Evolutionary conservation across 1,284 basidiomycete species (phyloP).

Genomic region (Moesziomyces antarcticus): DNA sequence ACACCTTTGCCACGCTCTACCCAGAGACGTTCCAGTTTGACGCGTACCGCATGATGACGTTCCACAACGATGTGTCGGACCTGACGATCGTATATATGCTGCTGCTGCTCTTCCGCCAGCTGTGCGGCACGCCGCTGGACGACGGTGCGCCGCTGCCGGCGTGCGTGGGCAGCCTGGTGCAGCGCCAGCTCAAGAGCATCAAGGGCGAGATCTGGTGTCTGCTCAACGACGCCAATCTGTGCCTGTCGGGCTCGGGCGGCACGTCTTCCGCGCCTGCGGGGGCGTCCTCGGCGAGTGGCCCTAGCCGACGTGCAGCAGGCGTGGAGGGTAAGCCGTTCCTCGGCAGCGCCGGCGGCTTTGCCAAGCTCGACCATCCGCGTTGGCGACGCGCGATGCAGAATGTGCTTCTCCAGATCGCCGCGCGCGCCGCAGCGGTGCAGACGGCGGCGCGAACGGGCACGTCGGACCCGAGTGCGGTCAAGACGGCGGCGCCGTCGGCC

Average conservation of each 20-base stretch:
- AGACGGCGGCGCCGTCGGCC: slow-evolving; percentile 34
- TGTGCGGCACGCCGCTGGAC: slow-evolving; percentile 71
- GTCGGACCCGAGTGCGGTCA: slow-evolving; percentile 14
- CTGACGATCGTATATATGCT: slow-evolving; percentile 82
- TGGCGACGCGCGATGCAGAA: slow-evolving; percentile 73
- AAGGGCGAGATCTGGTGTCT: slow-evolving; percentile 83
- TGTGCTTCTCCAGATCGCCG: slow-evolving; percentile 76
- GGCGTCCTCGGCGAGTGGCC: slow-evolving; percentile 1
- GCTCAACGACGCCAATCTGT: slow-evolving; percentile 72
- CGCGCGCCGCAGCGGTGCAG: slow-evolving; percentile 70
- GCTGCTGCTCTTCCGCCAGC: slow-evolving; percentile 80
- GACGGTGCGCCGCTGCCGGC: slow-evolving; percentile 68
- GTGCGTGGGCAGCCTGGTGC: slow-evolving; percentile 32
- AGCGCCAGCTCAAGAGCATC: slow-evolving; percentile 44
- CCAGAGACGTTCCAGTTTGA: slow-evolving; percentile 85
- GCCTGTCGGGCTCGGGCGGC: slow-evolving; percentile 26
- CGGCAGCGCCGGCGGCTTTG: slow-evolving; percentile 46
- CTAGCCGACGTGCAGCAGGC: slow-evolving; percentile 6
- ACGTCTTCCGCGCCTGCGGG: slow-evolving; percentile 7
- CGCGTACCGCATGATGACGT: slow-evolving; percentile 76
- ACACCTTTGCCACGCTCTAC: slow-evolving; percentile 47
- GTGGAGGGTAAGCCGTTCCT: slow-evolving; percentile 25
- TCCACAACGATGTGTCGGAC: slow-evolving; percentile 80
- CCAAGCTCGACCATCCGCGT: slow-evolving; percentile 70
- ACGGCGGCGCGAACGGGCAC: slow-evolving; percentile 23